These are phyloP conservation scores for Acacia acuminata DNA, from an alignment of 306 rosid species.

Conservation along the genomic window DNA sequence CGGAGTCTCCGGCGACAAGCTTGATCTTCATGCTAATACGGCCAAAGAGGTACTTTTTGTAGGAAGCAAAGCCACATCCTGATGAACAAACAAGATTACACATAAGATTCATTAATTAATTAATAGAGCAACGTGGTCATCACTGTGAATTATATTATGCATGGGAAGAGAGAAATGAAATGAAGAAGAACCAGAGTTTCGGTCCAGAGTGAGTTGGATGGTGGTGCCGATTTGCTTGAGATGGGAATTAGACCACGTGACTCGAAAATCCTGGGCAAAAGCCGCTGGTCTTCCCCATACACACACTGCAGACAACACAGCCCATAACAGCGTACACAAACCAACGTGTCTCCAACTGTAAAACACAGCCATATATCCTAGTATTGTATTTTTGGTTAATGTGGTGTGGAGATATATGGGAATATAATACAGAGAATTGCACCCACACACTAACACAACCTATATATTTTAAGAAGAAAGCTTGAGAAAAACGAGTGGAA, in stretches of 20 bases:
- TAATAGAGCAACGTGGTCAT: too few species aligned
- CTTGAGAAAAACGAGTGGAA: not conserved
- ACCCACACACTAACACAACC: not conserved
- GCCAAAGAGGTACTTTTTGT: constrained; percentile 70
- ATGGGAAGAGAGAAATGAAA: constrained; percentile 6
- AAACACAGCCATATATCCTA: constrained; percentile 35
- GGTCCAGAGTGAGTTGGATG: constrained; percentile 84
- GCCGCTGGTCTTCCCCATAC: constrained; percentile 74
- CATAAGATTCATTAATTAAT: not conserved
- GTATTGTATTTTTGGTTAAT: constrained; percentile 3
- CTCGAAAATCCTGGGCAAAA: constrained; percentile 64
- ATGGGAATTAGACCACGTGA: constrained; percentile 78
- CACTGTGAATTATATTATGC: not conserved
- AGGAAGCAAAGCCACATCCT: constrained; percentile 95
- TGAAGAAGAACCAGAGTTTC: constrained; percentile 66
- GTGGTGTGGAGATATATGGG: constrained; percentile 11
- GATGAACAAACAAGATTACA: constrained; percentile 22
- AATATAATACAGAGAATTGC: not conserved
- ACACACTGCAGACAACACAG: constrained; percentile 27
- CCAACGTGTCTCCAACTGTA: constrained; percentile 19
- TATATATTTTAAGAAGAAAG: constrained; percentile 34
- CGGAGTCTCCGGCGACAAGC: constrained; percentile 89
- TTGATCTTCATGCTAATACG: constrained; percentile 98
- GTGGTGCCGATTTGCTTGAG: constrained; percentile 75
- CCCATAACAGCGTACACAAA: constrained; percentile 33